Evolutionary conservation across 768 basidiomycete species (phyloP).

Genomic region (Pleurotus cornucopiae): DNA sequence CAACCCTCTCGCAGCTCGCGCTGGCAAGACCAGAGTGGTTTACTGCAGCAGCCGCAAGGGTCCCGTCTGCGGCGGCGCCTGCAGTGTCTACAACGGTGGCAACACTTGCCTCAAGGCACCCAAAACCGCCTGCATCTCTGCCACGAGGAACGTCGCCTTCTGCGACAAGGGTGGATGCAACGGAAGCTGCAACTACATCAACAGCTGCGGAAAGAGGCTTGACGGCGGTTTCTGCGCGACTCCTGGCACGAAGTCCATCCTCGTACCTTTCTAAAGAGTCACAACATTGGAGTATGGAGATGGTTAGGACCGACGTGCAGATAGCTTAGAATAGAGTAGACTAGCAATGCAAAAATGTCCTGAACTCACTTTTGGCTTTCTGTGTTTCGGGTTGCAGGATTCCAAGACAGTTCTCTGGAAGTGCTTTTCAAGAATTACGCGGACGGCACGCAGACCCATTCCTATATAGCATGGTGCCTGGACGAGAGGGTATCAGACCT

Average conservation of each 20-base stretch:
- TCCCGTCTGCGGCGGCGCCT: neutral
- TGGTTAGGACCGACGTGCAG: too few species aligned
- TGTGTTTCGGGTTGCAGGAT: too few species aligned
- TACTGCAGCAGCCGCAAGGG: neutral
- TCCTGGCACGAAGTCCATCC: neutral
- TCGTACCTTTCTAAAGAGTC: neutral
- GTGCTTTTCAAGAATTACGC: too few species aligned
- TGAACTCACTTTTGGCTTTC: too few species aligned
- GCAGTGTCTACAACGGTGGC: neutral
- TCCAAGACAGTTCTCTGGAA: too few species aligned
- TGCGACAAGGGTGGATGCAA: neutral
- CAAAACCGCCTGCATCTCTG: neutral
- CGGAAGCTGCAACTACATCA: neutral
- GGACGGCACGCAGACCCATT: too few species aligned
- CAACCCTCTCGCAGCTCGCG: neutral
- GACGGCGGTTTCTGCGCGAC: slow-evolving; percentile 1
- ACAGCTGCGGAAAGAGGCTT: neutral
- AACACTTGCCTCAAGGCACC: slow-evolving; percentile 2
- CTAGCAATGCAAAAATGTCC: too few species aligned
- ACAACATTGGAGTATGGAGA: too few species aligned
- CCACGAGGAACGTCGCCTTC: neutral
- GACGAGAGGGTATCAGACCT: too few species aligned
- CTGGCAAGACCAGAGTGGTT: neutral
- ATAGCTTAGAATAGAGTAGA: too few species aligned
- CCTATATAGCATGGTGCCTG: too few species aligned